Evolutionary conservation across 139 green algal species (phyloP).

Genomic region (Auxenochlorella pyrenoidosa): DNA sequence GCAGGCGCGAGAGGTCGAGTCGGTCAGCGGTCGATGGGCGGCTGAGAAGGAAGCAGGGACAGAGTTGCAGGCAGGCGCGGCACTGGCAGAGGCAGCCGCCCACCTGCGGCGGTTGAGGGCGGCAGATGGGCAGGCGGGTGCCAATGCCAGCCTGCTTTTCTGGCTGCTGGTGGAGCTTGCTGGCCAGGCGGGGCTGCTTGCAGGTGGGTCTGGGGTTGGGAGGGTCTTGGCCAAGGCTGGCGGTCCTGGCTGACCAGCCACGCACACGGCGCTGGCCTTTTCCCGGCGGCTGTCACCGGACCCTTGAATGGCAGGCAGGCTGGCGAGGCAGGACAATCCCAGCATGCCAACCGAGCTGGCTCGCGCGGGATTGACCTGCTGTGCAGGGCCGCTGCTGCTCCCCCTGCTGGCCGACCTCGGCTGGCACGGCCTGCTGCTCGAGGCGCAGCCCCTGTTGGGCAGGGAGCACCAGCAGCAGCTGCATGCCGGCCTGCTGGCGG

Average conservation of each 20-base stretch:
- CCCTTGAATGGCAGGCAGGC: too few relatives aligned
- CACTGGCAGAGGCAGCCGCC: background rate
- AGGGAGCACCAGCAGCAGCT: background rate
- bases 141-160: slow-evolving; percentile 27
- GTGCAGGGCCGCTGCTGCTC: background rate
- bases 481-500: background rate
- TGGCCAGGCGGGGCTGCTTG: background rate
- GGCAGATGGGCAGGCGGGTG: background rate
- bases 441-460: slow-evolving; percentile 2
- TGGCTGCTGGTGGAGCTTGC: slow-evolving; percentile 20
- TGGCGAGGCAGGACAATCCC: background rate
- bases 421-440: slow-evolving; percentile 11
- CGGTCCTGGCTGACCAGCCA: too few relatives aligned
- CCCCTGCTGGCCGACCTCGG: background rate
- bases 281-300: too few relatives aligned
- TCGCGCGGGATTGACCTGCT: background rate
- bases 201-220: background rate
- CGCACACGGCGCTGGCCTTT: too few relatives aligned
- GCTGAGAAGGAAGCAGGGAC: background rate
- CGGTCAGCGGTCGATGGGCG: background rate
- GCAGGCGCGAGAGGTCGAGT: background rate
- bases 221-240: too few relatives aligned
- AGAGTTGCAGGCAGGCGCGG: background rate
- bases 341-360: background rate
- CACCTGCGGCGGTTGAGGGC: background rate